These are phyloP conservation scores for Candida taoyuanica DNA, from an alignment of 805 yeast species.

Conservation along the genomic window DNA sequence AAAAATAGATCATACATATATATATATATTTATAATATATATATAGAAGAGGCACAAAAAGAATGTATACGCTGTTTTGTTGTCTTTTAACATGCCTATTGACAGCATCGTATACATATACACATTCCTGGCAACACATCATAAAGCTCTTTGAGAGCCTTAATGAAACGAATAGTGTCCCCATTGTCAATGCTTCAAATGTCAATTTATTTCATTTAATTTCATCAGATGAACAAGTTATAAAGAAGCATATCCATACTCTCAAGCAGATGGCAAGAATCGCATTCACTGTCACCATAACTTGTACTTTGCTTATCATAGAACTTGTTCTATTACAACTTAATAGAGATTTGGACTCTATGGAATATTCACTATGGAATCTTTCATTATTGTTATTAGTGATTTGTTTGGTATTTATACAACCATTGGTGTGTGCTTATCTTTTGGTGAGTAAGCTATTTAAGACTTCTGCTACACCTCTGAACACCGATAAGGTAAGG, in stretches of 20 bases:
- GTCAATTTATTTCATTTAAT: too few relatives aligned
- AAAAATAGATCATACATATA: too few relatives aligned
- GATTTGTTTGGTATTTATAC: slow-evolving; percentile 16
- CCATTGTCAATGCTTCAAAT: too few relatives aligned
- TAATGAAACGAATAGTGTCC: too few relatives aligned
- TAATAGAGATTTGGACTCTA: slow-evolving; percentile 6
- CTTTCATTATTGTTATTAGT: slow-evolving; percentile 6
- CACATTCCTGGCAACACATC: slow-evolving; percentile 19
- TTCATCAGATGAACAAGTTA: too few relatives aligned
- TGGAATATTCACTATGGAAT: slow-evolving; percentile 14
- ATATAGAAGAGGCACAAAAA: too few relatives aligned
- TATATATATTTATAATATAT: too few relatives aligned
- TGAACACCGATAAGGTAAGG: too few relatives aligned
- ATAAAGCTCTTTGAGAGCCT: slow-evolving; percentile 21
- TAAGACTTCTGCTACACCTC: too few relatives aligned
- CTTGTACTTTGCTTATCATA: slow-evolving; percentile 18
- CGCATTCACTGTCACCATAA: slow-evolving; percentile 19
- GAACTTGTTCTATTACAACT: slow-evolving; percentile 24
- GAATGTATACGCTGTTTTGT: not conserved
- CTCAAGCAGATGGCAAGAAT: slow-evolving; percentile 15
- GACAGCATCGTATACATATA: slow-evolving; percentile 17
- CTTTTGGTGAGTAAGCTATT: slow-evolving; percentile 21
- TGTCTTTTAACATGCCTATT: not conserved
- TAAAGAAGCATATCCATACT: slow-evolving; percentile 1
- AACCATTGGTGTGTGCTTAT: slow-evolving; percentile 17